A percentile compares a stretch with the other conserved stretches of the same genome.
Conservation (phyloP, 192 early-diverging fungal species). For the Dissophora globulifera region DNA sequence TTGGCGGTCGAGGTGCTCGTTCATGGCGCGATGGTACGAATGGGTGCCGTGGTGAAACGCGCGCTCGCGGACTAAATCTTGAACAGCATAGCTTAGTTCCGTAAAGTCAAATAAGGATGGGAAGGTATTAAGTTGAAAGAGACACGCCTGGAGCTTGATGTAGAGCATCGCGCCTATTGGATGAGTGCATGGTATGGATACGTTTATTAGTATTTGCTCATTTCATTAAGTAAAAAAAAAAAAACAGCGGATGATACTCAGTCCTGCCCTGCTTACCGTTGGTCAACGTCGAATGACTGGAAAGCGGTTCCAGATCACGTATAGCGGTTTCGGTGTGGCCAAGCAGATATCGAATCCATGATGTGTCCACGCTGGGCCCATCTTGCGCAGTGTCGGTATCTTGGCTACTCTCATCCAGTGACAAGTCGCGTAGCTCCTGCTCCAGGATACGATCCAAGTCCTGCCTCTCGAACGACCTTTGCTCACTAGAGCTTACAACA, state of each 20-base stretch:
- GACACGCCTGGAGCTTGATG: slow-evolving; percentile 3
- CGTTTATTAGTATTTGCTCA: no score
- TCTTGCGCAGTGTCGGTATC: neutral
- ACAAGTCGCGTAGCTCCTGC: slow-evolving; percentile 1
- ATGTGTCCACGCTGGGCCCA: neutral
- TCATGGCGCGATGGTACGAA: slow-evolving; percentile 30
- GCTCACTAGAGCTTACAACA: no score
- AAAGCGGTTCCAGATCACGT: neutral
- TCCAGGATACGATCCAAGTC: neutral
- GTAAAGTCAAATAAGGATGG: neutral
- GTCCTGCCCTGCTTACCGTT: neutral
- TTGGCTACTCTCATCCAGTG: neutral
- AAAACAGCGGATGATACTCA: neutral
- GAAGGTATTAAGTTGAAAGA: slow-evolving; percentile 1
- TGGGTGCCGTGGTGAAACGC: neutral
- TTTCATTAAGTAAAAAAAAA: no score
- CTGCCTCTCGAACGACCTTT: no score
- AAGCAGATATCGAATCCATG: neutral
- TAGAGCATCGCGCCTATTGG: slow-evolving; percentile 4
- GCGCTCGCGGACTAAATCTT: slow-evolving; percentile 4
- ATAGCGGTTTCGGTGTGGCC: neutral
- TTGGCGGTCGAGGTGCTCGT: slow-evolving; percentile 17
- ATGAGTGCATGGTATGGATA: no score
- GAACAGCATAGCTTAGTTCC: neutral
- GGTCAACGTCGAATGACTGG: neutral